Evolutionary conservation across 495 filamentous ascomycete genomes (phyloP), one percentile per base, ranked within the genome.

Genomic region (Apiosordaria backusii): DNA sequence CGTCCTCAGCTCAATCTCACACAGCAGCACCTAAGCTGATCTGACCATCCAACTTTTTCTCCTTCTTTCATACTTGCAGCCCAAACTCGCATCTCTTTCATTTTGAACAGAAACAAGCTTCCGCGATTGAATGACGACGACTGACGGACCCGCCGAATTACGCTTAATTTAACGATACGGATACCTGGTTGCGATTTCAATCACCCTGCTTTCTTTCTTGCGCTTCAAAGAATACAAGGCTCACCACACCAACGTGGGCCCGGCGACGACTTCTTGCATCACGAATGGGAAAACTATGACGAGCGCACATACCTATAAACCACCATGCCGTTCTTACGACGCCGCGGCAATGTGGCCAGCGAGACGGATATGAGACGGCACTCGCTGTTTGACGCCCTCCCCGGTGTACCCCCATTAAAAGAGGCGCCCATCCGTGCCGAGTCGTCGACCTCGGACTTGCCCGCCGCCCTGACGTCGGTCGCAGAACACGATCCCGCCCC

Each of bases 291-390:
- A 45, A 45, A 79, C 73, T 70, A 75, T 76, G 73, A 78, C 80
- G 76, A 75, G 74, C 68, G 74, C 71, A 62, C n/a, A 57, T 53
- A 62, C 57, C 75, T 66, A 68, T 72, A 73, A 68, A 67, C 26
- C 67, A 83, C 66, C 67, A 83, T 83, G 81, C 81, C 81, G 63
- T 82, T 83, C 66, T 70, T 83, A 71, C 80, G 80, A 72, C 79
- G 81, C 64, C 81, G 81, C 69, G 81, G 79, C 68, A 78, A 77
- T 70, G 75, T 77, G 73, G 80, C 77, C 70, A 83, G 80, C 73
- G 81, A 83, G 67, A 76, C 76, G 62, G 80, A 82, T 64, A 82
- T 81, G 75, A 78, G 80, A 66, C 79, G 80, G 23, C 79, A 81
- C 65, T 77, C 79, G 35, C 70, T 79, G 61, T 60, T 80, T 19